Conservation (phyloP, 108 stramenopile genomes). For the Pseudonitzschia multiseries region DNA sequence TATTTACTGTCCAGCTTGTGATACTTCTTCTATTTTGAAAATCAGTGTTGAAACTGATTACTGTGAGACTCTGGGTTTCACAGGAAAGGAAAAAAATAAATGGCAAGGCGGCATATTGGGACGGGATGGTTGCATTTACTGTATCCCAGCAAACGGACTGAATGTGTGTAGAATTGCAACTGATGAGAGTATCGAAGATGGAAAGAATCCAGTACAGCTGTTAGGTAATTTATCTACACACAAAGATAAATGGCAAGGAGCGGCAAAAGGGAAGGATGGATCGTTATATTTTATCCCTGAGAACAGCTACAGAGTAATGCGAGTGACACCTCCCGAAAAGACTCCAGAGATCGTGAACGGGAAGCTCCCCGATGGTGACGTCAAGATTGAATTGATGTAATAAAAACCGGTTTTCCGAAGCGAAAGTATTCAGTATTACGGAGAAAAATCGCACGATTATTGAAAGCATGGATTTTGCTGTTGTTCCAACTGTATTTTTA, state of each 20-base stretch:
- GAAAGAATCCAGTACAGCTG: slow-evolving; percentile 46
- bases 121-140: slow-evolving; percentile 74
- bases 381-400: slow-evolving; percentile 50
- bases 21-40: slow-evolving; percentile 62
- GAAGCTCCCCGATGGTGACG: slow-evolving; percentile 42
- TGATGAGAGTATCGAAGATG: slow-evolving; percentile 23
- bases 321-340: slow-evolving; percentile 53
- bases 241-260: slow-evolving; percentile 87
- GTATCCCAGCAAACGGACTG: slow-evolving; percentile 67
- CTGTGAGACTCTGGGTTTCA: slow-evolving; percentile 50
- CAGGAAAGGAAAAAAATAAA: slow-evolving; percentile 71
- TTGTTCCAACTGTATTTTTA: no score
- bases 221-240: slow-evolving; percentile 58
- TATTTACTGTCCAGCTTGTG: slow-evolving; percentile 81
- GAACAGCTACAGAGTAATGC: slow-evolving; percentile 68
- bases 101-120: slow-evolving; percentile 81
- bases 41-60: slow-evolving; percentile 42
- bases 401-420: no score
- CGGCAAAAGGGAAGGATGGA: slow-evolving; percentile 65
- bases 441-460: no score
- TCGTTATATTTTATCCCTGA: slow-evolving; percentile 82
- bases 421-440: no score
- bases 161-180: slow-evolving; percentile 67
- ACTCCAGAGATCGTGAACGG: slow-evolving; percentile 34
- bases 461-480: no score